Conservation (phyloP, 306 rosid species). For the Acacia confusa region DNA sequence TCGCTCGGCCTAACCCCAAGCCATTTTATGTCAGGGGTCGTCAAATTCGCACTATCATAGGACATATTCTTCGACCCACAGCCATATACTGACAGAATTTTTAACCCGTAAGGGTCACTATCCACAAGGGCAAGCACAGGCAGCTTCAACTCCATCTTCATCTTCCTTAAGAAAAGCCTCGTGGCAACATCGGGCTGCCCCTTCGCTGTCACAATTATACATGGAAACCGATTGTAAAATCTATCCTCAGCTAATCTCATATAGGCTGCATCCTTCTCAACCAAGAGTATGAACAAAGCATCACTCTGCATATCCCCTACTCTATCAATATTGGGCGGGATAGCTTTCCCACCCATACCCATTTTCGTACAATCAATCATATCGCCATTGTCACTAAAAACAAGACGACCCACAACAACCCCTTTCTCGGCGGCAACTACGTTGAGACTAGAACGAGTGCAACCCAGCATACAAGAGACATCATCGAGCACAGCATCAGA, state of each 20-base stretch:
- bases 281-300: constrained; percentile 79
- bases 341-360: constrained; percentile 97
- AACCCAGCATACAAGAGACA: constrained; percentile 82
- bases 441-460: constrained; percentile 84
- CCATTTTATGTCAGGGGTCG: constrained; percentile 96
- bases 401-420: constrained; percentile 82
- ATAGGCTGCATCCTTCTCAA: constrained; percentile 94
- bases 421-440: constrained; percentile 91
- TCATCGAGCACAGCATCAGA: constrained; percentile 88
- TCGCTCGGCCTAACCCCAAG: constrained; percentile 89
- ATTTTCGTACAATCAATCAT: constrained; percentile 93
- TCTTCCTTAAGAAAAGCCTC: constrained; percentile 81
- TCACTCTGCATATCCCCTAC: constrained; percentile 95
- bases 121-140: constrained; percentile 90
- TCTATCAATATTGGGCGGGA: constrained; percentile 85
- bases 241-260: constrained; percentile 90
- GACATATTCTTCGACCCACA: constrained; percentile 97
- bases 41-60: constrained; percentile 84
- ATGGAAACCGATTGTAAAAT: constrained; percentile 84
- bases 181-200: constrained; percentile 95
- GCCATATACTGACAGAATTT: constrained; percentile 84
- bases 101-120: constrained; percentile 90
- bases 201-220: constrained; percentile 76
- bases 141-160: constrained; percentile 85
- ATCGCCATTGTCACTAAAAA: constrained; percentile 93